Conservation (phyloP, 768 basidiomycete species). For the Mycena latifolia region DNA sequence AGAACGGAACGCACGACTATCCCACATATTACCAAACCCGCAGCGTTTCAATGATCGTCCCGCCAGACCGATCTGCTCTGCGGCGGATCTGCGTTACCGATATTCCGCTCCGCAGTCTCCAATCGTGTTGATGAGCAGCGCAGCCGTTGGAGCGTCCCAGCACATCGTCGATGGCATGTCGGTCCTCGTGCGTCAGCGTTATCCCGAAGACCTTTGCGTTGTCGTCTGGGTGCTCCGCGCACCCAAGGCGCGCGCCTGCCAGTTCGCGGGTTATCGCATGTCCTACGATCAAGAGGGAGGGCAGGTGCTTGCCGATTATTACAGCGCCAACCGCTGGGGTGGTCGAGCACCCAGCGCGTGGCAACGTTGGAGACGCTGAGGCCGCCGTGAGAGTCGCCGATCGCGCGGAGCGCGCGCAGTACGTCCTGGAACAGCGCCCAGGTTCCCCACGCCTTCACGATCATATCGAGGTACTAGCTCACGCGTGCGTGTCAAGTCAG, state of each 20-base stretch:
- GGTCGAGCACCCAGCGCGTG: constrained; percentile 87
- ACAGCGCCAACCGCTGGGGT: constrained; percentile 83
- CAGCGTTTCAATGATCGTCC: no score
- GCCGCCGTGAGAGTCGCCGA: constrained; percentile 76
- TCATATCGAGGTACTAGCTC: constrained; percentile 90
- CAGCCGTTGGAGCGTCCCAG: constrained; percentile 69
- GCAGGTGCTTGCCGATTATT: constrained; percentile 69
- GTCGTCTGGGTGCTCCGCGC: constrained; percentile 80
- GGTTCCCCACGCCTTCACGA: constrained; percentile 81
- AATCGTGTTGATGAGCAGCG: constrained; percentile 70
- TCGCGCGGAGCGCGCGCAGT: constrained; percentile 65
- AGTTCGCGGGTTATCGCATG: background rate
- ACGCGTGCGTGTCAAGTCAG: background rate
- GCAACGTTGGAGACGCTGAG: constrained; percentile 83
- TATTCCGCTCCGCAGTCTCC: constrained; percentile 92
- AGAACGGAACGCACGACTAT: no score
- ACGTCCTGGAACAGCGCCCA: constrained; percentile 84
- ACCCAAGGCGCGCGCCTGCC: constrained; percentile 77
- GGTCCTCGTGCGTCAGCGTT: constrained; percentile 66
- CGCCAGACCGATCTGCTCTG: no score
- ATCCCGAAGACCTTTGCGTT: constrained; percentile 74
- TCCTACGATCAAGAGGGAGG: background rate
- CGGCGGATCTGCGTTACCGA: constrained; percentile 56
- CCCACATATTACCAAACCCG: no score
- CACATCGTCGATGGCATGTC: constrained; percentile 69